Evolutionary conservation across 192 early-diverging fungal species (phyloP).

Genomic region (Podila epicladia): DNA sequence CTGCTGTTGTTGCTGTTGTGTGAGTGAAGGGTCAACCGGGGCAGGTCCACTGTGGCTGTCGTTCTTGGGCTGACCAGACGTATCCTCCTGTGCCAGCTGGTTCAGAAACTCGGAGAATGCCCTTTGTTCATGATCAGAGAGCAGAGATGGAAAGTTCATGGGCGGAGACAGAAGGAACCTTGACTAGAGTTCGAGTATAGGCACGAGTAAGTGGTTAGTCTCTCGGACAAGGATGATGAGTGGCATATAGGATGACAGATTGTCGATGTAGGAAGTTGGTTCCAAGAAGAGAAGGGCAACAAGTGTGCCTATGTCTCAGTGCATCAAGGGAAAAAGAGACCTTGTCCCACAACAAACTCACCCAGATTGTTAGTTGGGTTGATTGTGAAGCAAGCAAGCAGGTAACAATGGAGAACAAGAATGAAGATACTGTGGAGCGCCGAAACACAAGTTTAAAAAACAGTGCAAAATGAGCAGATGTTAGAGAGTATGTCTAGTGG

Average conservation of each 20-base stretch:
- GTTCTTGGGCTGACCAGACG: constrained; percentile 4
- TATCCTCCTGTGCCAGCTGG: constrained; percentile 45
- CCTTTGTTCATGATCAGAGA: constrained; percentile 52
- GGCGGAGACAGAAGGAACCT: background rate
- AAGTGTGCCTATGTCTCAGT: too few species aligned
- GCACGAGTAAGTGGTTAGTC: background rate
- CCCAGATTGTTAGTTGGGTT: background rate
- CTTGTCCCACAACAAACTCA: background rate
- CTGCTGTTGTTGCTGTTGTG: constrained; percentile 45
- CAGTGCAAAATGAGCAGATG: too few species aligned
- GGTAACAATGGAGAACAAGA: background rate
- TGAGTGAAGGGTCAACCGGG: constrained; percentile 33
- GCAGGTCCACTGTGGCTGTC: constrained; percentile 12
- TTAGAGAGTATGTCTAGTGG: too few species aligned
- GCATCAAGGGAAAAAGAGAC: background rate
- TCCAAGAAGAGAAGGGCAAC: too few species aligned
- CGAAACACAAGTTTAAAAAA: too few species aligned
- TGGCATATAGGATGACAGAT: background rate
- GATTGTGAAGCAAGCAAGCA: background rate
- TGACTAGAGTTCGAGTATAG: background rate
- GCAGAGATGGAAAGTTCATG: constrained; percentile 48
- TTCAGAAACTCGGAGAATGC: constrained; percentile 51
- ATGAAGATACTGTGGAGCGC: background rate
- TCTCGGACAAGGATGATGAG: background rate
- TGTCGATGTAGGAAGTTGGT: background rate